A percentile compares a stretch with the other conserved stretches of the same genome.
Conservation (phyloP, 2,329 filamentous ascomycete species). For the Phialophora macrospora region DNA sequence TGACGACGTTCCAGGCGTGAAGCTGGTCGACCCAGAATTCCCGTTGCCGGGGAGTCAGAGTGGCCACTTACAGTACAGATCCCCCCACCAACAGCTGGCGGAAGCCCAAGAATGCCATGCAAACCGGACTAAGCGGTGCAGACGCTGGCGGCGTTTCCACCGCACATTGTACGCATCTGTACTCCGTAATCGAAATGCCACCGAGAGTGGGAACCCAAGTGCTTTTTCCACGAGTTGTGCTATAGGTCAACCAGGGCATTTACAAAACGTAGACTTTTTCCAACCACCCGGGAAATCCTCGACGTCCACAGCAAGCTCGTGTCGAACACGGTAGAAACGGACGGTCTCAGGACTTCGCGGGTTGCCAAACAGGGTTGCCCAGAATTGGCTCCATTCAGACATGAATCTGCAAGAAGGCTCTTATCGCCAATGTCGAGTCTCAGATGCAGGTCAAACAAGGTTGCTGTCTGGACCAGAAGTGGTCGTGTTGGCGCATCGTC, state of each 20-base stretch:
- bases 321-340: background rate
- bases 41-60: constrained; percentile 13
- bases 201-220: constrained; percentile 4
- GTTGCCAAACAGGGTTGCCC: background rate
- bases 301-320: background rate
- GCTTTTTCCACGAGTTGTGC: background rate
- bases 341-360: constrained; percentile 22
- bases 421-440: background rate
- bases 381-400: background rate
- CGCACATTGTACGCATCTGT: background rate
- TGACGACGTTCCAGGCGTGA: constrained; percentile 18
- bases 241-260: background rate
- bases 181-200: background rate
- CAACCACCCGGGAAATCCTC: constrained; percentile 2
- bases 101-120: constrained; percentile 15
- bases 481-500: background rate
- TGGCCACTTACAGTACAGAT: background rate
- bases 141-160: background rate
- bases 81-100: constrained; percentile 2
- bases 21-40: constrained; percentile 22
- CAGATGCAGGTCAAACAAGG: background rate
- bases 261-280: constrained; percentile 1
- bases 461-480: background rate
- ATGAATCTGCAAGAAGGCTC: background rate
- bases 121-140: background rate